phyloP scores from a whole-genome alignment of 495 filamentous ascomycete species.

The Aspergillus coremiiformis region DNA sequence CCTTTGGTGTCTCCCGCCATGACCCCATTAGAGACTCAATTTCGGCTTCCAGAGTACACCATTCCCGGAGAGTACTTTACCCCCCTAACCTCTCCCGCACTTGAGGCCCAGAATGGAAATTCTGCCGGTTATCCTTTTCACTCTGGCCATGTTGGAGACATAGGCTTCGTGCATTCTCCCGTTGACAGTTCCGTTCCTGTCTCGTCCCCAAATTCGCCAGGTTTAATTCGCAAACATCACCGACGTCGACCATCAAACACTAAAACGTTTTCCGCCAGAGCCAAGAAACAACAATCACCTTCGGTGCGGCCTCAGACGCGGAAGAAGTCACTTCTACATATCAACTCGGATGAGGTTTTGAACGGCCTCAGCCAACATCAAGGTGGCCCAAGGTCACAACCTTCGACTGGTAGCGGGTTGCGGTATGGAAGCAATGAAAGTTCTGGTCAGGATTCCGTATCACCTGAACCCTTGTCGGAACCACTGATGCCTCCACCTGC shows the following conservation, averaged over 20 bases:
- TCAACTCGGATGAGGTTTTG: conserved; percentile 46
- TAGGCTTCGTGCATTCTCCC: conserved; percentile 40
- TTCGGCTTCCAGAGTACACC: conserved; percentile 71
- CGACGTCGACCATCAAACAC: conserved; percentile 34
- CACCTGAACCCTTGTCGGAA: conserved; percentile 62
- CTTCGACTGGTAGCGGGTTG: conserved; percentile 30
- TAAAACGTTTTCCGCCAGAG: conserved; percentile 34
- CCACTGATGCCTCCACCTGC: conserved; percentile 67
- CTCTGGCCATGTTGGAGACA: conserved; percentile 29
- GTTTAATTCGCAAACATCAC: conserved; percentile 28
- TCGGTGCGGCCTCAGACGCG: conserved; percentile 71
- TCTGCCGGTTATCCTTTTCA: conserved; percentile 30
- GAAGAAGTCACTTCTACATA: conserved; percentile 51
- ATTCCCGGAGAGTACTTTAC: conserved; percentile 89
- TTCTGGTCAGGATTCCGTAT: conserved; percentile 62
- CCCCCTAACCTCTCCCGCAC: conserved; percentile 83
- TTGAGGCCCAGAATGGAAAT: conserved; percentile 68
- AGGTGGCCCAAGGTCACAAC: conserved; percentile 21
- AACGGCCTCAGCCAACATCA: conserved; percentile 29
- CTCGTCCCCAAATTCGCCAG: conserved; percentile 21
- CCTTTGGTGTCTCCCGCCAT: conserved; percentile 92
- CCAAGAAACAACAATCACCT: conserved; percentile 70
- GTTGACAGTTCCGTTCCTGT: conserved; percentile 39
- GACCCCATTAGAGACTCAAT: conserved; percentile 80
- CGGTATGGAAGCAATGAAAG: conserved; percentile 46